phyloP scores from a whole-genome alignment of 108 stramenopile species.

The Nitzschia inconspicua region DNA sequence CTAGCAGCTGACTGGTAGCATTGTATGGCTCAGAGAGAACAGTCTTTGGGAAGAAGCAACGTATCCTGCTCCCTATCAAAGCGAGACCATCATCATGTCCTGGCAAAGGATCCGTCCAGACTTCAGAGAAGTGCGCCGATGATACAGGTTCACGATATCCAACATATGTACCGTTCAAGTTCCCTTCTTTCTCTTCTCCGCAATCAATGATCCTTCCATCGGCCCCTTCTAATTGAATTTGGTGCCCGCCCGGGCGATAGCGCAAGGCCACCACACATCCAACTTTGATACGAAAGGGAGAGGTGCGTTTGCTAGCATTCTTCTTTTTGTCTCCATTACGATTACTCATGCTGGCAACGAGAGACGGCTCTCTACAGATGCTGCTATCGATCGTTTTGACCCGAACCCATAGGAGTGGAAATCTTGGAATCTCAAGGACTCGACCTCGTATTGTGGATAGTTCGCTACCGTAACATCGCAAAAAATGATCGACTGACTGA shows the following conservation, averaged over 20 bases:
- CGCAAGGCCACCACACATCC: slow-evolving; percentile 69
- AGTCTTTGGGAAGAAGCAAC: slow-evolving; percentile 51
- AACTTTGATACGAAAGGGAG: slow-evolving; percentile 67
- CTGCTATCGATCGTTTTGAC: too few relatives aligned
- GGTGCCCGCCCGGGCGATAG: slow-evolving; percentile 6
- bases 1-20: slow-evolving; percentile 32
- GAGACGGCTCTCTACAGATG: too few relatives aligned
- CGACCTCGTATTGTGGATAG: too few relatives aligned
- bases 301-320: slow-evolving; percentile 31
- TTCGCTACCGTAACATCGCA: too few relatives aligned
- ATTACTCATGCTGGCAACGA: too few relatives aligned
- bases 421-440: too few relatives aligned
- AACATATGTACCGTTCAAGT: not conserved
- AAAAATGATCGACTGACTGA: too few relatives aligned
- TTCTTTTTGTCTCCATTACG: slow-evolving; percentile 6
- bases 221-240: not conserved
- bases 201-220: not conserved
- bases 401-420: too few relatives aligned
- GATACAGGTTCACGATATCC: not conserved
- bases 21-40: slow-evolving; percentile 11
- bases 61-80: slow-evolving; percentile 60
- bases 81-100: slow-evolving; percentile 63
- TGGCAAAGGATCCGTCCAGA: slow-evolving; percentile 58
- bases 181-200: not conserved
- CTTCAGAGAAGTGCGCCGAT: slow-evolving; percentile 19